Base-by-base conservation (phyloP, 139 green algal species). In the Spirogloea muscicola region DNA sequence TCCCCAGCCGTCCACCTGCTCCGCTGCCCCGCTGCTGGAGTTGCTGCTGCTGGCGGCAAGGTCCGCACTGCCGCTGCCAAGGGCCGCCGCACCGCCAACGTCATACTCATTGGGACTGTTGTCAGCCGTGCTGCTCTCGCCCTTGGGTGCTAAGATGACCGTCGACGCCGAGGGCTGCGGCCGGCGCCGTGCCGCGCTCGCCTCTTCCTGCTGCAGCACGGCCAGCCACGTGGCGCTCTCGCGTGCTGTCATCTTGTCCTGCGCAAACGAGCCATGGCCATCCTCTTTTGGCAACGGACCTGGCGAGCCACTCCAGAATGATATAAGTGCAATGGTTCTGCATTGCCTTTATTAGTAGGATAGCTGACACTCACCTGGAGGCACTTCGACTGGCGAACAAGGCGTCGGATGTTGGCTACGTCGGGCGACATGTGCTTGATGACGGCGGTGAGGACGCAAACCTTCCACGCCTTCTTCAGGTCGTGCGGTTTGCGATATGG, bases 361-460 rank as follows among this genome's bases (percentile, higher is more conserved):
- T 1, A 59, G 49, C 31, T 1, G 3, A 21, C 0, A 7, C 49
- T 37, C 18, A 68, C 59, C 59, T 68, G 59, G 27, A 72, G 33
- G 37, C 65, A 77, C 72, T 80, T 80, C 46, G 37, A 62, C 49
- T 80, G 72, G 13, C 63, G 62, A 18, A 80, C 72, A 33, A 80
- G 72, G 38, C 77, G 76, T n/a, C 72, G 13, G 13, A 80, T 70
- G 25, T 78, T 78, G n/a, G 49, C 48, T 7, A 80, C 49, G 25
- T 80, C 72, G 16, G 72, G 72, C 18, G 72, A 77, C 72, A 80
- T 71, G 27, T 80, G 72, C 65, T 78, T 78, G 13, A 80, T 78
- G 21, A 80, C 72, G 5, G 72, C 49, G 2, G 64, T 80, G 41
- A 80, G 64, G 34, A 80, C 72, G 9, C 72, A 62, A 7, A 80